phyloP scores from a whole-genome alignment of 768 basidiomycete genomes.

The Mycena indigotica region DNA sequence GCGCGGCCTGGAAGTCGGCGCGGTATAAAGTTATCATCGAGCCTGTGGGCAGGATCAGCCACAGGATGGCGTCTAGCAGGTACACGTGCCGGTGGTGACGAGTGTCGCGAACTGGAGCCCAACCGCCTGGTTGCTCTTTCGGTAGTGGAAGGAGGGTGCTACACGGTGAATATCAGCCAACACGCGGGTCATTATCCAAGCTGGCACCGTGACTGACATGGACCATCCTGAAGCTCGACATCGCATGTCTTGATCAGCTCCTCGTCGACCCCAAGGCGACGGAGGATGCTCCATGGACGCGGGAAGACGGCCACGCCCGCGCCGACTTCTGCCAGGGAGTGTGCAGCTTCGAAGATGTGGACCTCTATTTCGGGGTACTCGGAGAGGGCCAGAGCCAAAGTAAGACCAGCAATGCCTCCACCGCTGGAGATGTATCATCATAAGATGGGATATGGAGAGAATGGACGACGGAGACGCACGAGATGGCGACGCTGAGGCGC shows the following conservation, averaged over 20 bases:
- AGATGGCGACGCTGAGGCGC: too few species aligned
- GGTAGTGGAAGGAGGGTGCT: slow-evolving; percentile 42
- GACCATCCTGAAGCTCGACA: slow-evolving; percentile 38
- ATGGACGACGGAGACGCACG: too few species aligned
- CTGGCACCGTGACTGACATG: slow-evolving; percentile 33
- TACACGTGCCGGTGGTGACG: slow-evolving; percentile 56
- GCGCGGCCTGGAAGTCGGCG: slow-evolving; percentile 63
- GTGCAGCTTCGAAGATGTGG: slow-evolving; percentile 56
- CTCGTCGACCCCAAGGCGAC: slow-evolving; percentile 47
- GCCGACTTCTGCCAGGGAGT: slow-evolving; percentile 55
- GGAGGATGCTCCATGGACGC: slow-evolving; percentile 53
- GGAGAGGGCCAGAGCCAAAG: slow-evolving; percentile 48
- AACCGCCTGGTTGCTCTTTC: slow-evolving; percentile 61
- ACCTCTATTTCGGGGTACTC: slow-evolving; percentile 57
- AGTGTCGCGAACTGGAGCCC: slow-evolving; percentile 58
- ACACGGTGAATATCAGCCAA: not conserved
- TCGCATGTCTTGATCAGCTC: slow-evolving; percentile 45
- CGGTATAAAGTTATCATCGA: slow-evolving; percentile 59
- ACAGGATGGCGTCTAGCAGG: too few species aligned
- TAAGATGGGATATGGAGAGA: too few species aligned
- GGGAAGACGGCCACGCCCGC: slow-evolving; percentile 60
- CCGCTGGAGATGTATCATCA: too few species aligned
- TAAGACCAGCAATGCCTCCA: slow-evolving; percentile 53
- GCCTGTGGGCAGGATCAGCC: too few species aligned
- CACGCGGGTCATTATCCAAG: slow-evolving; percentile 43